These are phyloP conservation scores for Xylariaceae sp. DNA, from an alignment of 2,329 filamentous ascomycete species.

Conservation along the genomic window DNA sequence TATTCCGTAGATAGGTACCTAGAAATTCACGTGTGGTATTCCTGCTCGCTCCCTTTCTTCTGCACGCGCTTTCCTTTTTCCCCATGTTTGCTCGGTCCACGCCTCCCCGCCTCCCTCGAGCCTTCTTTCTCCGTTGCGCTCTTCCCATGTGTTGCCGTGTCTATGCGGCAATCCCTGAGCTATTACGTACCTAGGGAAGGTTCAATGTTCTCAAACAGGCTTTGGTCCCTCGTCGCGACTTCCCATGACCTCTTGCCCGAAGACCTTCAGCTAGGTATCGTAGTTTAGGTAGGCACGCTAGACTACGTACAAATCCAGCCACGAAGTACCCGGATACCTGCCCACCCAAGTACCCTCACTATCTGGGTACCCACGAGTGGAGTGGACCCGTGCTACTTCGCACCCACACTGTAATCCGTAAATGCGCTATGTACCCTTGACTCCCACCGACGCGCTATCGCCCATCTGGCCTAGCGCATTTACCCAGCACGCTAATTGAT, in stretches of 20 bases:
- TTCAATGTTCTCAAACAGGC: not conserved
- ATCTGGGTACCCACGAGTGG: not conserved
- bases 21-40: no score
- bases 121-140: not conserved
- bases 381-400: not conserved
- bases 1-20: no score
- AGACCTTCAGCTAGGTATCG: no score
- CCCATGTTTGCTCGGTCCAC: not conserved
- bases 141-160: not conserved
- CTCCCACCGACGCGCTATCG: conserved; percentile 1
- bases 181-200: not conserved
- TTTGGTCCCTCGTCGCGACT: not conserved
- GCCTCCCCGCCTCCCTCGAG: not conserved
- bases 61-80: conserved; percentile 1
- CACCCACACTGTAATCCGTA: not conserved
- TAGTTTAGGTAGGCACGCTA: not conserved
- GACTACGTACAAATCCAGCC: not conserved
- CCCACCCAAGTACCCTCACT: not conserved
- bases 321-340: not conserved
- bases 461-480: not conserved
- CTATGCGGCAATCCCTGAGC: not conserved
- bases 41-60: conserved; percentile 9
- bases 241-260: not conserved
- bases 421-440: not conserved
- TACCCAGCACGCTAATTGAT: conserved; percentile 10